Base-by-base conservation (phyloP, 495 filamentous ascomycete genomes). In the Cercophora sp. region DNA sequence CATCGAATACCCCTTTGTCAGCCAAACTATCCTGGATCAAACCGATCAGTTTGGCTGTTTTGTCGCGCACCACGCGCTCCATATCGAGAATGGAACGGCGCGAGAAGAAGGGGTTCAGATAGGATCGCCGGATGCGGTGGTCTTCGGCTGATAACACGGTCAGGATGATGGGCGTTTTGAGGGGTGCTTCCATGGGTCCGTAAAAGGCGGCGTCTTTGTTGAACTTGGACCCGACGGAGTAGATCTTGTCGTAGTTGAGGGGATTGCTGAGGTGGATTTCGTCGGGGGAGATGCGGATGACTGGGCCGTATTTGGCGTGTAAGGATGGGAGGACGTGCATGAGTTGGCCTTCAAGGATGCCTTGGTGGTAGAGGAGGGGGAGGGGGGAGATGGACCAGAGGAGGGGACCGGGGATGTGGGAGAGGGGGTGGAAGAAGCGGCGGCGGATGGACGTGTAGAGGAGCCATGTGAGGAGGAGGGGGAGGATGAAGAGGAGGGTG, bases 241-340 rank as follows among this genome's bases (percentile, higher is more conserved):
- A 70, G 2, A 73, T 62, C 37, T 60, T 62, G 20, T 67, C 60
- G 43, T 66, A 70, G 44, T 68, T 60, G 26, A 55, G 59, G 4
- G 60, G 64, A 46, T 75, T 64, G 35, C 48, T 62, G n/a, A 73
- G 61, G 52, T 73, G 70, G 11, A 75, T 47, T 45, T 72, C 67
- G 46, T 65, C 52, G 2, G 71, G 71, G 1, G 50, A 46, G 48
- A 74, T 72, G 20, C 71, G 71, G 25, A 74, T 61, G 18, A 74
- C 48, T 16, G 66, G 66, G 41, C 49, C 54, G 29, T 60, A 60
- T 16, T 25, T 32, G 6, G 40, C 57, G 24, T 60, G 53, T 1
- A 55, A 34, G 13, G 36, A 37, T 3, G 39, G 35, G 6, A 60
- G 36, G 4, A 32, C 35, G 32, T 56, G 58, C 16, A 58, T 34